Base-by-base conservation (phyloP, 306 rosid species). In the Rosa multiflora region DNA sequence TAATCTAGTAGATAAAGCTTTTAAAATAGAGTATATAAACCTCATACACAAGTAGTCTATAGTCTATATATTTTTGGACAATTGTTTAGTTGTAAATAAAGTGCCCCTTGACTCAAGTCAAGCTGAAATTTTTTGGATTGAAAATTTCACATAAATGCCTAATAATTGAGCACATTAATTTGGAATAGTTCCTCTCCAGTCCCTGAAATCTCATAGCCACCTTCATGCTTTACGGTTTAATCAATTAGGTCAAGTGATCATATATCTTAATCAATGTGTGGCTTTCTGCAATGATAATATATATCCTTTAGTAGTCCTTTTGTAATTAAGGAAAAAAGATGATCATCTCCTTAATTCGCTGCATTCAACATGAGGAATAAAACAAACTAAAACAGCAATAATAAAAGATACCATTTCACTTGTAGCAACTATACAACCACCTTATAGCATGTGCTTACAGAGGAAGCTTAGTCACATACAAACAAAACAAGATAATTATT, bases 381-480 rank as follows among this genome's bases (percentile, higher is more conserved):
- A 23, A 62, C 81, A 76, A 58, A 58, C 32, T n/a, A 71, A 70
- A 52, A 23, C 15, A 69, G 46, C 72, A 53, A 53, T 13, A 55
- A 74, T 37, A 39, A 44, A 44, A 14, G 1, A 13, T 48, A 67
- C 64, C 61, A 70, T 29, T 11, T 8, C 44, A 18, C 14, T 58
- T 58, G 13, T 53, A 67, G 62, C 23, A 75, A 78, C 82, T 66
- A 63, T 49, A 46, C 5, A 48, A 11, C 21, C 6, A 48, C 3
- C 78, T 74, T 17, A 53, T 23, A 26, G 76, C 85, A 85, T 87
- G 85, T 76, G 89, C 76, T 55, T 2, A 72, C 56, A 61, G 56
- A 46, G 58, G 64, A 67, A n/a, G 78, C 67, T 62, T 74, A 74
- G 13, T 32, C 23, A 26, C 52, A 67, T 53, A 49, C 76, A 77